Evolutionary conservation across 2,329 filamentous ascomycete species (phyloP).

Genomic region (Cercospora canescens): DNA sequence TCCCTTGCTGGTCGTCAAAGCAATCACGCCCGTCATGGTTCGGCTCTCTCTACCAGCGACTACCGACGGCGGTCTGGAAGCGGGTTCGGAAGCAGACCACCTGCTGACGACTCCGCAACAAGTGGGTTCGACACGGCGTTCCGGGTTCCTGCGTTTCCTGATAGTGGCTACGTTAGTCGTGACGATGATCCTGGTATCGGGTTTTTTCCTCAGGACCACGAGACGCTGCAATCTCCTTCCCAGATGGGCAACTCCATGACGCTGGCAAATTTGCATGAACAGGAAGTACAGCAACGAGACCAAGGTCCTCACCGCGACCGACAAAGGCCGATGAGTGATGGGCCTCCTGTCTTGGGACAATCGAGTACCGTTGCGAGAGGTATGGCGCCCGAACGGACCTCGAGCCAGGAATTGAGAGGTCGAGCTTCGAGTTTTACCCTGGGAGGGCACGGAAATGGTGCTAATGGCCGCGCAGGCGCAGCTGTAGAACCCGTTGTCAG

Average conservation of each 20-base stretch:
- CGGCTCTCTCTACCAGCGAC: constrained; percentile 2
- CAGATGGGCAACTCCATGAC: constrained; percentile 11
- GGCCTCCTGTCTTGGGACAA: background rate
- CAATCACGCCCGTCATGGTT: constrained; percentile 4
- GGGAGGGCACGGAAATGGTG: background rate
- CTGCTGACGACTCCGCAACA: background rate
- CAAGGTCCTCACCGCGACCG: background rate
- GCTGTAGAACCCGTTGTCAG: constrained; percentile 1
- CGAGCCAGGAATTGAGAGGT: background rate
- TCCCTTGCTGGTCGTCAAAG: background rate
- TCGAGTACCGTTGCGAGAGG: background rate
- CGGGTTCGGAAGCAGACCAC: background rate
- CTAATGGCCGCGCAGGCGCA: background rate
- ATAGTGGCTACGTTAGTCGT: constrained; percentile 13
- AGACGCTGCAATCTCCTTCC: constrained; percentile 2
- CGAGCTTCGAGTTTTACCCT: background rate
- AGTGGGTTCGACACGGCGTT: background rate
- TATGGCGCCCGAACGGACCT: background rate
- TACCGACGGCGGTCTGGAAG: background rate
- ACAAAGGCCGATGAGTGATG: background rate
- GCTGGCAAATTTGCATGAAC: background rate
- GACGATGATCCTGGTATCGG: constrained; percentile 9
- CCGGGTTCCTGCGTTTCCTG: constrained; percentile 10
- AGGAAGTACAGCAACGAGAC: background rate
- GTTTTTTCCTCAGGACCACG: background rate